Conservation (phyloP, 1,139 yeast species). For the Scheffersomyces titani region DNA sequence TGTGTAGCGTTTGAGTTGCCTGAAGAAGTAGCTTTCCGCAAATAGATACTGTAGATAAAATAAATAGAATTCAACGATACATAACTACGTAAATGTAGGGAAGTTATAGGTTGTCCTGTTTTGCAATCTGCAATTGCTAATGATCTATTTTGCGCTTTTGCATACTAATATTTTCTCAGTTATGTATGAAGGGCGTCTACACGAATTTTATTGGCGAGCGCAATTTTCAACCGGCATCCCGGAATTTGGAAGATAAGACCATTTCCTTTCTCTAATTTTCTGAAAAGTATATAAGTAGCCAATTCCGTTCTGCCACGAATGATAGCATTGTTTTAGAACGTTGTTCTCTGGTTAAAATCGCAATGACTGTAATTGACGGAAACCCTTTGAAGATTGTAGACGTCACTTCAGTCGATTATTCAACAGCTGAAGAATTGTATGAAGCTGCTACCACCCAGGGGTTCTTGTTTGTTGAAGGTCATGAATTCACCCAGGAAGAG, state of each 20-base stretch:
- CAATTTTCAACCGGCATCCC: too few relatives aligned
- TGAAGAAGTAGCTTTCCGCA: slow-evolving; percentile 66
- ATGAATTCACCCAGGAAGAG: slow-evolving; percentile 59
- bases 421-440: slow-evolving; percentile 53
- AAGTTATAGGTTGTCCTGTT: background rate
- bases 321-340: background rate
- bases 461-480: slow-evolving; percentile 72
- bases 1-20: slow-evolving; percentile 85
- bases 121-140: background rate
- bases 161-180: background rate
- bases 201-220: too few relatives aligned
- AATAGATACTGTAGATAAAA: slow-evolving; percentile 2
- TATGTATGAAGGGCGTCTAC: too few relatives aligned
- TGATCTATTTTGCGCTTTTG: background rate
- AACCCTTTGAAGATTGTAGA: slow-evolving; percentile 58
- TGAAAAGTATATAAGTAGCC: background rate
- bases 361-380: background rate
- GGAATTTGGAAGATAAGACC: background rate
- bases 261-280: background rate
- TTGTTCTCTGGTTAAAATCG: background rate
- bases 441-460: slow-evolving; percentile 72
- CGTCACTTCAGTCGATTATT: slow-evolving; percentile 43
- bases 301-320: background rate
- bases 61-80: background rate
- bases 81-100: too few relatives aligned